phyloP scores from a whole-genome alignment of 345 rosid genomes.

The Citrus glauca region DNA sequence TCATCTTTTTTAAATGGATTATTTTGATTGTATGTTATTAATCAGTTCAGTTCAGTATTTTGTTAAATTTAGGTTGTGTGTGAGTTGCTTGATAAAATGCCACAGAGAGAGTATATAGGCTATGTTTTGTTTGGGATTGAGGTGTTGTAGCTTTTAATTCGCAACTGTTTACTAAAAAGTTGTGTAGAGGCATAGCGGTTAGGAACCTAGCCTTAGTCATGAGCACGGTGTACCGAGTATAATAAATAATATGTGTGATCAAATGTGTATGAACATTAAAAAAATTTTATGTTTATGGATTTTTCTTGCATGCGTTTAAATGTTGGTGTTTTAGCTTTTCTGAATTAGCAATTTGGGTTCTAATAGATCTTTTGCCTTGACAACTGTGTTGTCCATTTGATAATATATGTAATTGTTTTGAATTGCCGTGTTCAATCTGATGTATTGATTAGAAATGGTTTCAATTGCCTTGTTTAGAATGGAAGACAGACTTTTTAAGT shows the following conservation, averaged over 20 bases:
- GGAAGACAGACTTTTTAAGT: neutral
- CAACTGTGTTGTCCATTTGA: neutral
- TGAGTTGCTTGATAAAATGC: slow-evolving; percentile 3
- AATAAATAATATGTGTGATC: neutral
- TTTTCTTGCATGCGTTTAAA: neutral
- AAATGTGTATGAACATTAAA: neutral
- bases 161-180: neutral
- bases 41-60: neutral
- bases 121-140: neutral
- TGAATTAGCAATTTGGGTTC: neutral
- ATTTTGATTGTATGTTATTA: neutral
- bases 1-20: neutral
- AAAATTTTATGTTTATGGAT: neutral
- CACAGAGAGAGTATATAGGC: neutral
- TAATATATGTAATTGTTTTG: neutral
- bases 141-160: neutral
- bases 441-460: neutral
- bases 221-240: neutral
- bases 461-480: neutral
- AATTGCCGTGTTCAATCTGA: neutral
- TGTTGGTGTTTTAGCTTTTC: neutral
- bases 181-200: neutral
- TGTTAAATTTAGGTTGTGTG: neutral
- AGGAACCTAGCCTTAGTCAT: too few relatives aligned
- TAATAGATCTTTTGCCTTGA: too few relatives aligned